phyloP scores from a whole-genome alignment of 2,329 filamentous ascomycete species.

The Fusarium decemcellulare region DNA sequence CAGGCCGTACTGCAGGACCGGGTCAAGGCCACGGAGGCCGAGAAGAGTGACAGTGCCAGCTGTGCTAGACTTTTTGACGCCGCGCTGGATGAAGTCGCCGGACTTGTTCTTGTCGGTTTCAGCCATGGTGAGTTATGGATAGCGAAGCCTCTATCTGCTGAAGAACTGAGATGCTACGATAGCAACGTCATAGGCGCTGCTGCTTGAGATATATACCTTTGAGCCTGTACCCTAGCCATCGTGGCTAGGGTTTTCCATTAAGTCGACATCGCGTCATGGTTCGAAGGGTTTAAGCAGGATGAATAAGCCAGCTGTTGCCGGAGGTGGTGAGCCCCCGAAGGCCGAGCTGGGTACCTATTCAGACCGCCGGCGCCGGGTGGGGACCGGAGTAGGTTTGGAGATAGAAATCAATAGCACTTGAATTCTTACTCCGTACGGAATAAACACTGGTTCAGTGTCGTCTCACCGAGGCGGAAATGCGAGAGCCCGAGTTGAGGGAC shows the following conservation, averaged over 20 bases:
- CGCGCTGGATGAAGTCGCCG: conserved; percentile 54
- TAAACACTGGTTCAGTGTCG: neutral
- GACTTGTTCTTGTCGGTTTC: neutral
- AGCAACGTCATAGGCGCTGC: neutral
- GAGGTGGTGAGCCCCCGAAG: neutral
- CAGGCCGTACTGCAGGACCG: conserved; percentile 51
- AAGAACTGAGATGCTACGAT: neutral
- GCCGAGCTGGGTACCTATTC: neutral
- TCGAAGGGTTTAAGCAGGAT: neutral
- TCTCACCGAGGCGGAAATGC: too few species aligned
- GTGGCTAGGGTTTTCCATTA: too few species aligned
- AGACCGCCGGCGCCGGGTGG: conserved; percentile 5
- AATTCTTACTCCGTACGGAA: neutral
- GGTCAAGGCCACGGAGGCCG: conserved; percentile 54
- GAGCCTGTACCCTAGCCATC: neutral
- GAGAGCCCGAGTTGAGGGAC: neutral
- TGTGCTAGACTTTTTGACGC: conserved; percentile 52
- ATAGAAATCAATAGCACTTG: conserved; percentile 2
- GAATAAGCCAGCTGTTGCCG: neutral
- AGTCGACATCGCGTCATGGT: too few species aligned
- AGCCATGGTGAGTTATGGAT: conserved; percentile 9
- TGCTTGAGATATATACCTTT: neutral
- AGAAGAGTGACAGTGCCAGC: conserved; percentile 56
- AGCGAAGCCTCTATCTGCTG: neutral
- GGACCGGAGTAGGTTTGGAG: neutral